These are phyloP conservation scores for Penicillium mononematosum DNA, from an alignment of 495 filamentous ascomycete genomes.

Conservation along the genomic window DNA sequence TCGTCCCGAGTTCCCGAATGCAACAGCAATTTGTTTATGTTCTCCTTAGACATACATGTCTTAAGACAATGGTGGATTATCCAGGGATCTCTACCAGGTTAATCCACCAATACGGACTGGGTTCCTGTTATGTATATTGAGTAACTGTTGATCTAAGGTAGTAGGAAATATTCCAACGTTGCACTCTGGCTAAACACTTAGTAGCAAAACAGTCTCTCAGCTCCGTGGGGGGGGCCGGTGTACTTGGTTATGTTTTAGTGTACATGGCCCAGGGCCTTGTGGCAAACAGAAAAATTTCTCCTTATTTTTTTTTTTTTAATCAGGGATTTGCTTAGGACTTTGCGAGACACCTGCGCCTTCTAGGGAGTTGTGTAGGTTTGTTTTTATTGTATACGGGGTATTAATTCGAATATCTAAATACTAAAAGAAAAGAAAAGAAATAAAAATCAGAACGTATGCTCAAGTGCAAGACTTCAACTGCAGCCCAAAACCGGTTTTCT, in stretches of 20 bases:
- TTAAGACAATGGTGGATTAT: background rate
- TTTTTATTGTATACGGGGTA: conserved; percentile 1
- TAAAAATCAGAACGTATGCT: too few species aligned
- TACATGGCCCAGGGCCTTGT: background rate
- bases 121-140: conserved; percentile 2
- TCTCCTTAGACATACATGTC: background rate
- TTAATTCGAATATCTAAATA: background rate
- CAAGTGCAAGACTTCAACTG: background rate
- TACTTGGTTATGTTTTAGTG: background rate
- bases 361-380: conserved; percentile 6
- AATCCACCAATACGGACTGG: background rate
- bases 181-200: conserved; percentile 5
- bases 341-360: background rate
- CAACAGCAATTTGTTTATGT: conserved; percentile 5
- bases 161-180: background rate
- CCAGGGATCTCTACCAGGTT: conserved; percentile 8
- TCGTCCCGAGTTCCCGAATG: conserved; percentile 7
- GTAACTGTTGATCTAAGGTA: conserved; percentile 12
- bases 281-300: conserved; percentile 1
- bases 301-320: background rate
- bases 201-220: conserved; percentile 1
- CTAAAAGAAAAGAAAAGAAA: background rate
- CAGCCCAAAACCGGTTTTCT: conserved; percentile 6
- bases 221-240: background rate
- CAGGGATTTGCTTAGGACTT: background rate